These are phyloP conservation scores for Pseudogymnoascus verrucosus DNA, from an alignment of 2,329 filamentous ascomycete species.

Conservation along the genomic window DNA sequence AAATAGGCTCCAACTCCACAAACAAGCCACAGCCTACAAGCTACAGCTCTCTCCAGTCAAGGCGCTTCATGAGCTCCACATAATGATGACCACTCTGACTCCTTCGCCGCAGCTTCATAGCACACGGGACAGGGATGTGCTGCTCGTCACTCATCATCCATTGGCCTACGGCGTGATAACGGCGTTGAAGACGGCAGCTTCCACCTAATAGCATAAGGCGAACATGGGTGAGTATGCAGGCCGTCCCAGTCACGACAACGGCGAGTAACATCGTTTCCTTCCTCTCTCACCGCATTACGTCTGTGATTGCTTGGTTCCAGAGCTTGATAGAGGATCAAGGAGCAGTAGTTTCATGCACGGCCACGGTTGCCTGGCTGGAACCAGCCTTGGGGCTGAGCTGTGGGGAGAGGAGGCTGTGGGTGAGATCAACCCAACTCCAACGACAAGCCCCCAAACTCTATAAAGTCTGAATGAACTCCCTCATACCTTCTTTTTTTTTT, in stretches of 20 bases:
- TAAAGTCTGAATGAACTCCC: neutral
- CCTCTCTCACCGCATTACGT: neutral
- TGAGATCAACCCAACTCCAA: neutral
- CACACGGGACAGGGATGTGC: neutral
- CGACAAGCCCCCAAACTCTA: neutral
- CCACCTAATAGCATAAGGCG: neutral
- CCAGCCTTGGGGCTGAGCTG: slow-evolving; percentile 5
- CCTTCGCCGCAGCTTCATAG: neutral
- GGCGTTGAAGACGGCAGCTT: neutral
- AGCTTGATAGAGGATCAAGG: neutral
- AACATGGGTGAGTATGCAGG: neutral
- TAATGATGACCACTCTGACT: neutral
- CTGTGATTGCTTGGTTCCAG: neutral
- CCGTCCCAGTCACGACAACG: neutral
- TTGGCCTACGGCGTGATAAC: neutral
- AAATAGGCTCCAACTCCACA: neutral
- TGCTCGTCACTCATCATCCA: neutral
- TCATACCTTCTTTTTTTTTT: neutral
- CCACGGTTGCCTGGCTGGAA: slow-evolving; percentile 3
- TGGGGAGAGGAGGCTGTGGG: neutral
- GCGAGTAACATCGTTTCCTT: neutral
- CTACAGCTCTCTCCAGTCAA: neutral
- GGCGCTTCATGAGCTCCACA: neutral
- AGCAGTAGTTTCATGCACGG: neutral
- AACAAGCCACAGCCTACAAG: neutral